Base-by-base conservation (phyloP, 331 rosid species). In the Acacia concinna region DNA sequence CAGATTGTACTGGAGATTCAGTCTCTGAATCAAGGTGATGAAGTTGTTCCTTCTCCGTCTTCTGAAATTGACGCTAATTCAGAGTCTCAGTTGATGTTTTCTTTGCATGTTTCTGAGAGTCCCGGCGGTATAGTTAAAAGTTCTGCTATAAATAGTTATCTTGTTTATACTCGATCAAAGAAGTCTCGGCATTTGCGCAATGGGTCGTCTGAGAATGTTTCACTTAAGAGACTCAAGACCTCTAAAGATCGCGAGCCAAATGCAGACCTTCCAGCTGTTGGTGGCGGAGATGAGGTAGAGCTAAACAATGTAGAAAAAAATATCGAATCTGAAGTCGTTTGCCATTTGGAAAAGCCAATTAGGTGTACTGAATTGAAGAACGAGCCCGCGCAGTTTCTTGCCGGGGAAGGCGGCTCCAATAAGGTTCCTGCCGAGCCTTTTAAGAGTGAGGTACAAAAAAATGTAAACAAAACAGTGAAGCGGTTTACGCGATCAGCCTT, bases 101-200 rank as follows among this genome's bases (percentile, higher is more conserved):
- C 43, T 21, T 38, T 76, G 25, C 84, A 76, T 4, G 85, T 68
- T 78, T 78, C 81, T 17, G 87, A 79, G 78, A 77, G 67, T 59
- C 40, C 69, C 71, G 74, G 69, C 77, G 35, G 75, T 21, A 68
- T 82, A 37, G 75, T 74, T 44, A 87, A 81, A 73, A 86, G 91
- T 46, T 73, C 89, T 21, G 30, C 79, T 32, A 94, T 88, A 35
- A 78, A 91, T 57, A 96, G 94, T 74, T 81, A 82, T 78, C 84
- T 91, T 83, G 97, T 95, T 51, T 95, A 95, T 66, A 88, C 96
- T 17, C 89, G 97, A 37, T 85, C 27, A 5, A 89, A 88, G 81
- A 87, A 78, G 88, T 21, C 85, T 30, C 78, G 73, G 62, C 63
- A 74, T 86, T 77, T 67, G 51, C 44, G 71, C 15, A 75, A 81